Base-by-base conservation (phyloP, 371 early-diverging fungal species). In the Apophysomyces trapeziformis region DNA sequence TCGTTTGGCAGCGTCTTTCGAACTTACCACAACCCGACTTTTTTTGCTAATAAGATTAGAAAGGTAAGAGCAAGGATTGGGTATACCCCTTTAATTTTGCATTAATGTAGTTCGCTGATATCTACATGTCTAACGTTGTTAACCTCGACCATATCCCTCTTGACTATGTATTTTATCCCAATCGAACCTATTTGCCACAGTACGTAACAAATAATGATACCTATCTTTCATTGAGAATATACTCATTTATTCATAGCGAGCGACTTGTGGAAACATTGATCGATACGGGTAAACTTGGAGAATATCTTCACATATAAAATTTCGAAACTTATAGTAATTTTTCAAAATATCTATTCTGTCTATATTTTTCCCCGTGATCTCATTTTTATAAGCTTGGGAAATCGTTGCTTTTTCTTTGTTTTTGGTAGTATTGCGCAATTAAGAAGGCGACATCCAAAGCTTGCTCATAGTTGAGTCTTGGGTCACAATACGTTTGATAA, bases 401-500 rank as follows among this genome's bases (percentile, higher is more conserved):
- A 14, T 71, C 74, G n/a, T 71, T 68, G 38, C 64, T 70, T 37
- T 64, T 70, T 69, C 90, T 77, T 68, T 90, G 85, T 47, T 85
- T 86, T 72, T 88, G 85, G 69, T 90, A 92, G 69, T 92, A 91
- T 69, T 91, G 91, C 0, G 97, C 95, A 68, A 98, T 94, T 77
- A 93, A 82, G 78, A 97, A 96, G 0, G 98, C 96, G 71, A 98
- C 90, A 77, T 98, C 99, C 56, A 98, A 78, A 11, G 94, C 92
- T 72, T 98, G 99, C 75, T 95, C 93, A 80, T 97, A 97, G 78
- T 98, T 98, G 39, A 98, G 77, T 21, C 97, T 91, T 39, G 92
- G 91, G 64, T 98, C 98, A 77, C 98, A 98, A 80, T 92, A 92
- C 9, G 96, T 96, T 80, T 93, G 93, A 75, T 98, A 97, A 72